Conservation (phyloP, 208 protist genomes). For the Zelonia costaricensis region DNA sequence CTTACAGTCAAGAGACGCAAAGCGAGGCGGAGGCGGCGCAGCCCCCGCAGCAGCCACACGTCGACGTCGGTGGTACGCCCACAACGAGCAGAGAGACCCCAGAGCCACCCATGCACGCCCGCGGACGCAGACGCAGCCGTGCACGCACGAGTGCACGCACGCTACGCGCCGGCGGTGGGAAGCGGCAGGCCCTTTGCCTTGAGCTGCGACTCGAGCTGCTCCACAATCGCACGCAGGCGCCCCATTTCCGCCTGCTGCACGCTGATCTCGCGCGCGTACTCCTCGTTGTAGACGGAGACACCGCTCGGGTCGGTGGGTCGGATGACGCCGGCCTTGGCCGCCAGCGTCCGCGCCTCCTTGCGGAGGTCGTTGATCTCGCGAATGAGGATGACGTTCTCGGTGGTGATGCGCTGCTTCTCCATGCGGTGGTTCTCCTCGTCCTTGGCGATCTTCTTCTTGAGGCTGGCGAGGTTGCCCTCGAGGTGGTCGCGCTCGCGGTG, state of each 20-base stretch:
- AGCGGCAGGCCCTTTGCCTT: conserved; percentile 66
- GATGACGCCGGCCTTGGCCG: conserved; percentile 63
- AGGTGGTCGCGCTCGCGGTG: conserved; percentile 95
- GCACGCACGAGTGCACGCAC: no score
- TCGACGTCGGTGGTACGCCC: no score
- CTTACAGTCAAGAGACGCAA: no score
- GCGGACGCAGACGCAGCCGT: background rate
- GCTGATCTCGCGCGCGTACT: conserved; percentile 79
- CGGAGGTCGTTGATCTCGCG: conserved; percentile 97
- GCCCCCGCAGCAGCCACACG: no score
- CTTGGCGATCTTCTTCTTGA: conserved; percentile 94
- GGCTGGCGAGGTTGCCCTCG: conserved; percentile 92
- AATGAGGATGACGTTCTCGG: conserved; percentile 96
- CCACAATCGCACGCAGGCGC: conserved; percentile 63
- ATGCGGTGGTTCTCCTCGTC: conserved; percentile 92
- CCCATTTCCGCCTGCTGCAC: conserved; percentile 87
- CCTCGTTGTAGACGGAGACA: conserved; percentile 69
- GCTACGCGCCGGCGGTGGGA: conserved; percentile 24
- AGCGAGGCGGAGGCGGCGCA: no score
- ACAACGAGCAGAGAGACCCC: no score
- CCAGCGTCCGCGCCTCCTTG: conserved; percentile 92
- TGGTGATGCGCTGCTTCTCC: conserved; percentile 92
- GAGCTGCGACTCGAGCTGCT: conserved; percentile 70
- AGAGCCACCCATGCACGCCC: background rate
- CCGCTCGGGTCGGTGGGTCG: conserved; percentile 45